phyloP scores from a whole-genome alignment of 257 asterid species.

The Solanum pennellii region DNA sequence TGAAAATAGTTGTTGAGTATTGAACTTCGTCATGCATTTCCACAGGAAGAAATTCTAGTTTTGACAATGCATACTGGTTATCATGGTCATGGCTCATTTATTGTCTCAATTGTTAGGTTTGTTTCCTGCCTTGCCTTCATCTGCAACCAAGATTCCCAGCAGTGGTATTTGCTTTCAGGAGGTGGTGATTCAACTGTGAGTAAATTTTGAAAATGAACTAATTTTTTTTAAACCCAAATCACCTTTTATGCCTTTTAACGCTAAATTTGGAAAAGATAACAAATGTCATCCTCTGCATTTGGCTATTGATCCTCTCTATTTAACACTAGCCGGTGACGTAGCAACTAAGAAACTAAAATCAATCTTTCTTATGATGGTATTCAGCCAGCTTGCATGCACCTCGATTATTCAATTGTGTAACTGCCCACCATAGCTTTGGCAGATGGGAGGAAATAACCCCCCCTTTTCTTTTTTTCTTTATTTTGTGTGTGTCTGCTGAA shows the following conservation, averaged over 20 bases:
- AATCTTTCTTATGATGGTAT: neutral
- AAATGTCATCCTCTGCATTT: neutral
- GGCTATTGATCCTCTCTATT: neutral
- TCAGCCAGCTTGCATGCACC: neutral
- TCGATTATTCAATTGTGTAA: neutral
- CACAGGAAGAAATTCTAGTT: neutral
- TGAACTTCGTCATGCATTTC: neutral
- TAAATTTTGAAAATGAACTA: neutral
- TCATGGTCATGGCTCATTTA: neutral
- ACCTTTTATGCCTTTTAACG: neutral
- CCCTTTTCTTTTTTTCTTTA: too few relatives aligned
- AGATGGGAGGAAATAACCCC: neutral
- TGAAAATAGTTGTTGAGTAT: neutral
- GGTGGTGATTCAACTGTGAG: constrained; percentile 99
- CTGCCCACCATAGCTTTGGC: neutral
- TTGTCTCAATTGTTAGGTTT: constrained; percentile 40
- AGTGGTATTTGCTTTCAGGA: constrained; percentile 66
- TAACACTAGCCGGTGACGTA: neutral
- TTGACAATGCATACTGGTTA: neutral
- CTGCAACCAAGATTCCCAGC: constrained; percentile 29
- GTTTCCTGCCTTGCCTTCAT: constrained; percentile 74
- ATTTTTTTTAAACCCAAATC: neutral
- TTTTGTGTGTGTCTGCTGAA: neutral
- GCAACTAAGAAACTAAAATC: neutral
- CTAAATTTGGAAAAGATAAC: neutral